These are phyloP conservation scores for Phaeophleospora eucalypticola DNA, from an alignment of 2,329 filamentous ascomycete species.

Conservation along the genomic window DNA sequence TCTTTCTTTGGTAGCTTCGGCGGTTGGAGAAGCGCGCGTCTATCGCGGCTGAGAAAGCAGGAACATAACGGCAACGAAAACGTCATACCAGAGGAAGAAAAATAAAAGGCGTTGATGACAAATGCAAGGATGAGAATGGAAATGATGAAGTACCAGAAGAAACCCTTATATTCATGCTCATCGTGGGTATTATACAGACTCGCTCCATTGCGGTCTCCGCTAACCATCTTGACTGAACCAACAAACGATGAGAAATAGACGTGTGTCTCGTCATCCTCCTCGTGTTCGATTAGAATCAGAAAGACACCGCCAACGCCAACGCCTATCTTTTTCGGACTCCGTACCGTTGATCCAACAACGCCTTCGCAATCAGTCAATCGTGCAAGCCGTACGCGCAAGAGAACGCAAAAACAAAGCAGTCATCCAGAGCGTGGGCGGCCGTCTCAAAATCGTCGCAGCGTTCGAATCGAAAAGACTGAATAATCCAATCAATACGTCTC, in stretches of 20 bases:
- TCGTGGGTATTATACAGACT: background rate
- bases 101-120: too few species aligned
- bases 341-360: background rate
- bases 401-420: background rate
- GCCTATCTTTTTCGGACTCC: background rate
- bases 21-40: too few species aligned
- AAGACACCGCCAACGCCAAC: background rate
- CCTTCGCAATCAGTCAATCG: background rate
- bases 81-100: too few species aligned
- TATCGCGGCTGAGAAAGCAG: too few species aligned
- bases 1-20: too few species aligned
- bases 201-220: background rate
- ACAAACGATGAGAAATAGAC: background rate
- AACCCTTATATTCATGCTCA: background rate
- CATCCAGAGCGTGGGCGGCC: background rate
- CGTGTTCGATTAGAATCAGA: background rate
- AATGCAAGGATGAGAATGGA: too few species aligned
- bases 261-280: background rate
- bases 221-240: background rate
- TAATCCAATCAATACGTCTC: constrained; percentile 30
- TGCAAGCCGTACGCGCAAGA: too few species aligned
- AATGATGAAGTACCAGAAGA: too few species aligned
- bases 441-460: background rate
- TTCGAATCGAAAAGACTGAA: background rate
- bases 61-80: too few species aligned